A percentile compares a stretch with the other conserved stretches of the same genome.
phyloP scores from a whole-genome alignment of 1,139 yeast genomes.

The Protomyces inundatus region DNA sequence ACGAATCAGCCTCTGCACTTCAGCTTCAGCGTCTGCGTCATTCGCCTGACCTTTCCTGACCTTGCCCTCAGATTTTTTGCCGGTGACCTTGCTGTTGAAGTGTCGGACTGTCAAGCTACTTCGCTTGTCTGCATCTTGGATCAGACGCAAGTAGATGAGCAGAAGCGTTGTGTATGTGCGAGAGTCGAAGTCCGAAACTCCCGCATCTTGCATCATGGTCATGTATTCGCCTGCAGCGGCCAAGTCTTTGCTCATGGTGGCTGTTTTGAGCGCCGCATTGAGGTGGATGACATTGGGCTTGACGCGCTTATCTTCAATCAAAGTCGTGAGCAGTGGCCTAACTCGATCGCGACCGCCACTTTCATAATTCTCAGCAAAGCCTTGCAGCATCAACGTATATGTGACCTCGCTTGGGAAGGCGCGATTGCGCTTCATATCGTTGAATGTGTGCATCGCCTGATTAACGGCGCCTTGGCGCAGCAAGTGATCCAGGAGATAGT shows the following conservation, averaged over 20 bases:
- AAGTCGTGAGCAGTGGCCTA: neutral
- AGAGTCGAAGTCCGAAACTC: conserved; percentile 1
- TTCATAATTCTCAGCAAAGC: neutral
- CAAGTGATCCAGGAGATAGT: conserved; percentile 6
- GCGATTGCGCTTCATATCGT: conserved; percentile 8
- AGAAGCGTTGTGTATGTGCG: conserved; percentile 7
- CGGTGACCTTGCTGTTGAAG: neutral
- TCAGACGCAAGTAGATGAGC: neutral
- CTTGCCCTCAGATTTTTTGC: neutral
- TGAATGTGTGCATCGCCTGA: conserved; percentile 1
- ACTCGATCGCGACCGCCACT: conserved; percentile 5
- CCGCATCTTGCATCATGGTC: neutral
- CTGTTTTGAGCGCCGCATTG: conserved; percentile 8
- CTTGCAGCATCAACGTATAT: conserved; percentile 7
- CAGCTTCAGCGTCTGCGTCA: neutral
- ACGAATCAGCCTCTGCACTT: neutral
- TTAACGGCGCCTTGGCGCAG: conserved; percentile 4
- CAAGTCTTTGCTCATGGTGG: conserved; percentile 1
- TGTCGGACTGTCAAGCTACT: neutral
- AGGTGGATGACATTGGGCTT: conserved; percentile 7
- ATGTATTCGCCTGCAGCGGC: neutral
- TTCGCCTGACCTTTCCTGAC: neutral
- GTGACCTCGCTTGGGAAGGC: conserved; percentile 14
- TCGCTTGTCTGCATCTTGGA: neutral
- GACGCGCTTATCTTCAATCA: conserved; percentile 2